Conservation (phyloP, 352 stramenopile genomes). For the Thalassiosira oceanica region DNA sequence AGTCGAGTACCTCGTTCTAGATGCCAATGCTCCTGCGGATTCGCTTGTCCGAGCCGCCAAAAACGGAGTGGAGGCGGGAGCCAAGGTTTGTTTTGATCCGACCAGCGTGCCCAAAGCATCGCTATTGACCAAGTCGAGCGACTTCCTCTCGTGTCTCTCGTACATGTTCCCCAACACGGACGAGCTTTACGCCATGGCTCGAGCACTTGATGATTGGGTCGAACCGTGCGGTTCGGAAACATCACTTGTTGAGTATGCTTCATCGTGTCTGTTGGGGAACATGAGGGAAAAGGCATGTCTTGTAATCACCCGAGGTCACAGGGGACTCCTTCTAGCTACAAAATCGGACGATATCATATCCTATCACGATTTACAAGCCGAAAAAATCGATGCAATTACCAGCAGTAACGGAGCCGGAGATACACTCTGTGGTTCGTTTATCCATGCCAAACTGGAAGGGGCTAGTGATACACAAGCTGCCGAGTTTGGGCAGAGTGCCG, state of each 20-base stretch:
- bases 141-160: slow-evolving; percentile 48
- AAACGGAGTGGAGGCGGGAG: slow-evolving; percentile 29
- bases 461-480: slow-evolving; percentile 31
- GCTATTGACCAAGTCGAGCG: slow-evolving; percentile 11
- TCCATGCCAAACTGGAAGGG: slow-evolving; percentile 56
- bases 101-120: slow-evolving; percentile 62
- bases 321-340: slow-evolving; percentile 47
- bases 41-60: slow-evolving; percentile 27
- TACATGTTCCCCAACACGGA: slow-evolving; percentile 62
- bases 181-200: slow-evolving; percentile 58
- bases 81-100: slow-evolving; percentile 61
- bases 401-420: slow-evolving; percentile 68
- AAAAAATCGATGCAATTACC: slow-evolving; percentile 16
- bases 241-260: no score
- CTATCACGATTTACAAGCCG: slow-evolving; percentile 44
- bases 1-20: slow-evolving; percentile 57
- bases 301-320: slow-evolving; percentile 49
- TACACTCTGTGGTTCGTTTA: slow-evolving; percentile 61
- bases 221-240: slow-evolving; percentile 9
- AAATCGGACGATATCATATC: slow-evolving; percentile 2
- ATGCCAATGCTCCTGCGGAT: slow-evolving; percentile 54
- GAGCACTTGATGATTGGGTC: background rate
- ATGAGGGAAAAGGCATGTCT: slow-evolving; percentile 26
- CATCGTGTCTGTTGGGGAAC: slow-evolving; percentile 47
- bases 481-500: slow-evolving; percentile 52